phyloP scores from a whole-genome alignment of 2,329 filamentous ascomycete genomes.

The Aspergillus cejpii region DNA sequence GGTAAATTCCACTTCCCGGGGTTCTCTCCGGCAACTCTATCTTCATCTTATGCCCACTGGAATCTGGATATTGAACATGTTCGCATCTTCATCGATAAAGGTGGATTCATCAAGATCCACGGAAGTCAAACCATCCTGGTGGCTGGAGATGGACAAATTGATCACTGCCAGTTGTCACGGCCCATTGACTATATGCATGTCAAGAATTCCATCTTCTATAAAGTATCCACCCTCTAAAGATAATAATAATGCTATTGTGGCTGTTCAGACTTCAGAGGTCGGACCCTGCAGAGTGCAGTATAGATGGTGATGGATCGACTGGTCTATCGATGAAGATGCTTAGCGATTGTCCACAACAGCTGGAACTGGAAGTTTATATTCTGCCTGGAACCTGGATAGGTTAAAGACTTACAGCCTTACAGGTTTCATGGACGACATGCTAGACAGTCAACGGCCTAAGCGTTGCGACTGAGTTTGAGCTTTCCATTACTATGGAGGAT shows the following conservation, averaged over 20 bases:
- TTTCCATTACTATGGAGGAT: not conserved
- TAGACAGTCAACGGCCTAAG: not conserved
- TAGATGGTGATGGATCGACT: constrained; percentile 8
- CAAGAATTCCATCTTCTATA: no score
- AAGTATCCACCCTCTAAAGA: no score
- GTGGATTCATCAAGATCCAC: not conserved
- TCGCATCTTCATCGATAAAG: not conserved
- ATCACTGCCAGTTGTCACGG: constrained; percentile 13
- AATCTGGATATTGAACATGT: not conserved
- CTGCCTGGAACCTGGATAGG: not conserved
- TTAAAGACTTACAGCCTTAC: no score
- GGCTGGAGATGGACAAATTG: constrained; percentile 10
- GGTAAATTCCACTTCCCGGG: constrained; percentile 1
- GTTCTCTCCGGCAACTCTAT: not conserved
- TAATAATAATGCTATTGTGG: no score
- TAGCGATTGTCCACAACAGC: constrained; percentile 1
- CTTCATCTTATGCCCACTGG: not conserved
- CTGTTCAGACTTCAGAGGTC: no score
- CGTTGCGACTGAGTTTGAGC: not conserved
- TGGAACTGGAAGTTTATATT: constrained; percentile 5
- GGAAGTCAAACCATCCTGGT: not conserved
- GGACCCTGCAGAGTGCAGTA: no score
- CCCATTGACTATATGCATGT: constrained; percentile 5
- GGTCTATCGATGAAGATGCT: constrained; percentile 6
- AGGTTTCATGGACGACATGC: not conserved